Evolutionary conservation across 1,284 basidiomycete genomes (phyloP), one percentile per base, ranked within the genome.

Genomic region (Cutaneotrichosporon sp.): DNA sequence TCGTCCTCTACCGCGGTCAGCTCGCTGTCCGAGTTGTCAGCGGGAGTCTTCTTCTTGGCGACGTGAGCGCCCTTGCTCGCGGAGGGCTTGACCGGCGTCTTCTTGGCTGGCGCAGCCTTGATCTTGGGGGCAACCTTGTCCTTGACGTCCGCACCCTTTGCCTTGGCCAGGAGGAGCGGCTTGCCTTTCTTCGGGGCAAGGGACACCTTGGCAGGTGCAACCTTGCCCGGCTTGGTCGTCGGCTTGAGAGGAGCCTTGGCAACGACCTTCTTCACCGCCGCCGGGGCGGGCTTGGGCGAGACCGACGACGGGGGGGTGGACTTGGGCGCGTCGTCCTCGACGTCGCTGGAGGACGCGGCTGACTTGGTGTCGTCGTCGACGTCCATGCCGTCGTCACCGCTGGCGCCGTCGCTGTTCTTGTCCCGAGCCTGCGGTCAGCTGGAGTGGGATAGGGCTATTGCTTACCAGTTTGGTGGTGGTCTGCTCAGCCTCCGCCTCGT

Each of bases 241-340:
- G 46, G 20, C 54, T 56, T 45, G 36, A n/a, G 56, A 14, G 25
- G 45, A 33, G 33, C 18, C 47, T 38, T 29, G 34, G 46, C 27
- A 14, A 20, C 34, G 18, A 20, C 10, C 42, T 46, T 31, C n/a
- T 29, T 45, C 16, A 18, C 34, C 5, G 29, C 29, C 5, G 8
- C 25, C 51, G 31, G 4, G 7, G 33, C 18, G 51, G 20, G n/a
- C 51, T 33, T 53, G 20, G 24, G 22, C 9, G 24, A 27, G 6
- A 49, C 18, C n/a, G 18, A 8, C 20, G 42, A 9, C 20, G 42
- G 14, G 4, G 42, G 42, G 4, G 14, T 45, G 11, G 45, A 10
- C 45, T 25, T 25, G 24, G 13, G 20, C 24, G 13, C 18, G 18
- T 14, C 29, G 18, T n/a, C 49, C 4, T n/a, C 49, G 29, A 13